Conservation (phyloP, 805 yeast genomes). For the Brettanomyces custersianus region DNA sequence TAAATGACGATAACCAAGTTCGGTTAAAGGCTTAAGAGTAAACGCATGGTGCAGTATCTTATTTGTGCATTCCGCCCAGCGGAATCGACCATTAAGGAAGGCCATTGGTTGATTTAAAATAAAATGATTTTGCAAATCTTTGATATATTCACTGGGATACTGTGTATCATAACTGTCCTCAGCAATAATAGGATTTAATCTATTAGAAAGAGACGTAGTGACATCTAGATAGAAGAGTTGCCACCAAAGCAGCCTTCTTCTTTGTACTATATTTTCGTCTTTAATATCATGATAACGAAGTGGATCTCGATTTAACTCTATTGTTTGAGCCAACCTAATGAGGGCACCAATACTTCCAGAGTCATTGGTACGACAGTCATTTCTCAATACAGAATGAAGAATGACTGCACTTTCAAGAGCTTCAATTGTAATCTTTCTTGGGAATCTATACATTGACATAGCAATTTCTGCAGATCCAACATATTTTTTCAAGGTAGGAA, state of each 20-base stretch:
- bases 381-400: slow-evolving; percentile 41
- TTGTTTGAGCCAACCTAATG: slow-evolving; percentile 45
- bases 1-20: neutral
- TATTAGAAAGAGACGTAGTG: slow-evolving; percentile 44
- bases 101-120: slow-evolving; percentile 36
- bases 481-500: slow-evolving; percentile 40
- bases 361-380: slow-evolving; percentile 49
- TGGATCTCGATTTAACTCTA: slow-evolving; percentile 54
- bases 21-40: slow-evolving; percentile 3
- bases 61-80: slow-evolving; percentile 24
- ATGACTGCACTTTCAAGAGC: slow-evolving; percentile 28
- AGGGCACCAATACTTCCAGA: slow-evolving; percentile 44
- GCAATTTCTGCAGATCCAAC: slow-evolving; percentile 39
- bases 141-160: slow-evolving; percentile 37
- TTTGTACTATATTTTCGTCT: slow-evolving; percentile 39
- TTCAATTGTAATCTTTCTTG: slow-evolving; percentile 36
- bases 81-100: slow-evolving; percentile 44
- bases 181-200: slow-evolving; percentile 44
- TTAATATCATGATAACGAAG: slow-evolving; percentile 40
- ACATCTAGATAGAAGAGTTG: slow-evolving; percentile 53
- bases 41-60: slow-evolving; percentile 10
- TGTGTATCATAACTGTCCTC: slow-evolving; percentile 47
- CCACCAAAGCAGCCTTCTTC: slow-evolving; percentile 59
- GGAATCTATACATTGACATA: slow-evolving; percentile 40
- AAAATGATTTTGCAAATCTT: slow-evolving; percentile 19